phyloP scores from a whole-genome alignment of 163 green algal species.

The Botryococcus braunii region DNA sequence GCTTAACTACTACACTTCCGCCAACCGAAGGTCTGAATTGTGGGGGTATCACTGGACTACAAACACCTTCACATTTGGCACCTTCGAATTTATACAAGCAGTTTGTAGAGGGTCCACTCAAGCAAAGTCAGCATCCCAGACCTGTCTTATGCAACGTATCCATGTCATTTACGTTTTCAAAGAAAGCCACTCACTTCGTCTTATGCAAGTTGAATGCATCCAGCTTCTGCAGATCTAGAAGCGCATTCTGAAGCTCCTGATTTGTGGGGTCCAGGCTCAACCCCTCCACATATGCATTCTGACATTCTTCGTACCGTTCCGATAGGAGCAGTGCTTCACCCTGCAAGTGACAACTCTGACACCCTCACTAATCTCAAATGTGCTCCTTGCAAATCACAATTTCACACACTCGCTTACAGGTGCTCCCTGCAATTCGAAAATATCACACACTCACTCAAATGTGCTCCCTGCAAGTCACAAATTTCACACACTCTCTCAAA shows the following conservation, averaged over 20 bases:
- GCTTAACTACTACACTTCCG: too few species aligned
- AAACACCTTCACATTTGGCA: too few species aligned
- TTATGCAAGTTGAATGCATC: neutral
- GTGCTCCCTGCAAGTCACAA: too few species aligned
- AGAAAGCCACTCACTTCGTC: neutral
- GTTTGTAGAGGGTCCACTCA: neutral
- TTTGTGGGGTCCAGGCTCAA: slow-evolving; percentile 22
- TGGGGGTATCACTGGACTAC: neutral
- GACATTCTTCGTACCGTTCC: slow-evolving; percentile 46
- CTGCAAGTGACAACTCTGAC: slow-evolving; percentile 12
- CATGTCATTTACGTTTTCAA: neutral
- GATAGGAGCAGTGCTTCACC: slow-evolving; percentile 38
- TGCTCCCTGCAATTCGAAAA: too few species aligned
- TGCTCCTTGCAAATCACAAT: too few species aligned
- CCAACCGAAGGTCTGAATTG: neutral
- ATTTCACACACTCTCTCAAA: too few species aligned
- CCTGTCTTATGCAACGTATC: neutral
- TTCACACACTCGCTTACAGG: too few species aligned
- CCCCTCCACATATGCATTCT: slow-evolving; percentile 28
- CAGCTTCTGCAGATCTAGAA: slow-evolving; percentile 5
- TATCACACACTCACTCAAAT: too few species aligned
- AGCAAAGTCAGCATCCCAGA: neutral
- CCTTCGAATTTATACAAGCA: too few species aligned
- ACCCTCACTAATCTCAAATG: too few species aligned
- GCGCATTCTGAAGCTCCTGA: slow-evolving; percentile 12